phyloP scores from a whole-genome alignment of 2,329 filamentous ascomycete genomes.

The Ophiocordyceps unilateralis region DNA sequence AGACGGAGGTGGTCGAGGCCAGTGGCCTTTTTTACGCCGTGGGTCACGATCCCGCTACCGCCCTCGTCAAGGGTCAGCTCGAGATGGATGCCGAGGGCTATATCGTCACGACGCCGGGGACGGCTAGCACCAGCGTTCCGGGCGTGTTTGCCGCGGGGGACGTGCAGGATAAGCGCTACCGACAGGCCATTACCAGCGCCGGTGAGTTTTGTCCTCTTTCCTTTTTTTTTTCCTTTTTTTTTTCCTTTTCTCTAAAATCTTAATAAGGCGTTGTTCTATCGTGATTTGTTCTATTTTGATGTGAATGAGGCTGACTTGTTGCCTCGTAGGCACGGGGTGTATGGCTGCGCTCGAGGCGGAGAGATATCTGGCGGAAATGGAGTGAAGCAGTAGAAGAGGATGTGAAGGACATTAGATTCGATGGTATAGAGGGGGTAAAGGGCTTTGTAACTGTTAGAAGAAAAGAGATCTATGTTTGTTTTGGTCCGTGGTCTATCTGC shows the following conservation, averaged over 20 bases:
- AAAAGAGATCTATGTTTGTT: too few relatives aligned
- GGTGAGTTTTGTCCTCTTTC: conserved; percentile 36
- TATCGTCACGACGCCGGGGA: conserved; percentile 75
- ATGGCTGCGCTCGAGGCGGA: conserved; percentile 92
- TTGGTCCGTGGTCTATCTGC: too few relatives aligned
- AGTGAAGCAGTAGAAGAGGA: conserved; percentile 21
- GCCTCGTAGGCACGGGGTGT: conserved; percentile 60
- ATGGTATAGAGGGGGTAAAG: too few relatives aligned
- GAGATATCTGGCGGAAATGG: conserved; percentile 70
- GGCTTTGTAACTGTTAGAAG: too few relatives aligned
- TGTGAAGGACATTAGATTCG: not conserved
- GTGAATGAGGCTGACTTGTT: not conserved
- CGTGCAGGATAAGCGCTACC: conserved; percentile 96
- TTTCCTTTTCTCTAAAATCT: not conserved
- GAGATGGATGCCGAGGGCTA: conserved; percentile 84
- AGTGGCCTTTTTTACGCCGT: conserved; percentile 96
- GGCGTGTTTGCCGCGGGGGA: conserved; percentile 95
- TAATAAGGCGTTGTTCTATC: too few relatives aligned
- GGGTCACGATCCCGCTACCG: conserved; percentile 84
- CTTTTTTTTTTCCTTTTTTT: not conserved
- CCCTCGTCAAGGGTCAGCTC: conserved; percentile 79
- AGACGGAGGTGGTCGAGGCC: conserved; percentile 70
- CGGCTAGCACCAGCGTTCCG: conserved; percentile 69
- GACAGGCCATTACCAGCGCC: conserved; percentile 94
- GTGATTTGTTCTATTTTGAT: too few relatives aligned